Conservation (phyloP, 768 basidiomycete genomes). For the Lactifluus pinguis region DNA sequence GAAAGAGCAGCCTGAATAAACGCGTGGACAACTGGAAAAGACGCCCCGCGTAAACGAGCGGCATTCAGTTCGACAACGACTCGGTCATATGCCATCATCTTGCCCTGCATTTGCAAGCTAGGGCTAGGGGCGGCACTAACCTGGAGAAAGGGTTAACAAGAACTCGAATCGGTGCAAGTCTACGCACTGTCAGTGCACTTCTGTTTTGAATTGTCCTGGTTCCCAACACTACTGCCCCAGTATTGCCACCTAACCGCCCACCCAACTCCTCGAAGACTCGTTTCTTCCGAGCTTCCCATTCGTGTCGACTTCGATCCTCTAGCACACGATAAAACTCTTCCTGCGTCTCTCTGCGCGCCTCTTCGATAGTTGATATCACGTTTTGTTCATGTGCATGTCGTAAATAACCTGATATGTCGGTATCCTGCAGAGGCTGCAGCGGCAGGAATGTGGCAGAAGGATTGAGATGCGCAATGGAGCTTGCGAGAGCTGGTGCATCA, state of each 20-base stretch:
- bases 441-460: slow-evolving; percentile 78
- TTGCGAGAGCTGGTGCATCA: slow-evolving; percentile 80
- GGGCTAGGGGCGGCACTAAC: slow-evolving; percentile 45
- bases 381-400: slow-evolving; percentile 94
- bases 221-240: slow-evolving; percentile 45
- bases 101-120: slow-evolving; percentile 76
- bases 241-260: slow-evolving; percentile 50
- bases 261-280: slow-evolving; percentile 86
- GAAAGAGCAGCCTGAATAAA: slow-evolving; percentile 58
- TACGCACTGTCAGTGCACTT: slow-evolving; percentile 43
- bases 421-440: slow-evolving; percentile 88
- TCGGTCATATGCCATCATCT: slow-evolving; percentile 94
- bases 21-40: slow-evolving; percentile 67
- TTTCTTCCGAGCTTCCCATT: slow-evolving; percentile 89
- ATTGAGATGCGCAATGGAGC: slow-evolving; percentile 77
- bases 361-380: slow-evolving; percentile 89
- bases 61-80: slow-evolving; percentile 71
- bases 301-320: slow-evolving; percentile 62
- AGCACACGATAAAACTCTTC: slow-evolving; percentile 76
- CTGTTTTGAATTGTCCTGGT: slow-evolving; percentile 56
- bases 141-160: slow-evolving; percentile 21
- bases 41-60: slow-evolving; percentile 59
- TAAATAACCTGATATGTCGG: slow-evolving; percentile 87
- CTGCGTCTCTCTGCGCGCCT: slow-evolving; percentile 77
- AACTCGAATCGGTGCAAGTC: neutral